Percentiles rank a stretch among this genome's conserved stretches.
These are phyloP conservation scores for Massospora cicadina DNA, from an alignment of 371 early-diverging fungal genomes.

Conservation along the genomic window DNA sequence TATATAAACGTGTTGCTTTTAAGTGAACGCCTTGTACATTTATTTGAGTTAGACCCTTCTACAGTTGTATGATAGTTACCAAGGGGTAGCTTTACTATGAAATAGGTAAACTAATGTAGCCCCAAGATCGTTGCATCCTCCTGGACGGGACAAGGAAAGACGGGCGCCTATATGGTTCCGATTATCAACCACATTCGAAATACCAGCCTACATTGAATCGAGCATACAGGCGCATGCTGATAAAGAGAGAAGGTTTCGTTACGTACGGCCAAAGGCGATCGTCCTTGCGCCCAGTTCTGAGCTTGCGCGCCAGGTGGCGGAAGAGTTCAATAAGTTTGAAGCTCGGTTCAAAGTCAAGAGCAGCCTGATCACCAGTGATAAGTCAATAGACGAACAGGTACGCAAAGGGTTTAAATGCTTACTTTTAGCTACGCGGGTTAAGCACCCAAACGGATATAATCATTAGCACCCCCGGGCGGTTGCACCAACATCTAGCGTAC, in stretches of 20 bases:
- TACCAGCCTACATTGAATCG: not conserved
- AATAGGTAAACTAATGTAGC: too few species aligned
- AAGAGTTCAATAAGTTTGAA: not conserved
- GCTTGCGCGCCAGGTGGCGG: not conserved
- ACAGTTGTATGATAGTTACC: too few species aligned
- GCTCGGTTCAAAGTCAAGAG: not conserved
- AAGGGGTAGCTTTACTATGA: too few species aligned
- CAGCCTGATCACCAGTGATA: not conserved
- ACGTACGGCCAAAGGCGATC: slow-evolving; percentile 8
- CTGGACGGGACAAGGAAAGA: slow-evolving; percentile 11
- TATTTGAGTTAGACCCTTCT: too few species aligned
- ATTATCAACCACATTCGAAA: slow-evolving; percentile 1
- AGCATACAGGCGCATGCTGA: not conserved
- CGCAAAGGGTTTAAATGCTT: not conserved
- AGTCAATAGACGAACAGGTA: slow-evolving; percentile 8
- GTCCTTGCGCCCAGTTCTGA: slow-evolving; percentile 3
- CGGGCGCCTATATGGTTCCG: slow-evolving; percentile 3
- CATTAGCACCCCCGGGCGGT: slow-evolving; percentile 5
- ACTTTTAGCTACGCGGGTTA: not conserved
- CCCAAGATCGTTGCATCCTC: slow-evolving; percentile 3
- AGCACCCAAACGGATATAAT: slow-evolving; percentile 1
- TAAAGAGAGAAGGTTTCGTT: not conserved
- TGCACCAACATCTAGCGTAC: not conserved
- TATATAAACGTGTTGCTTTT: too few species aligned
- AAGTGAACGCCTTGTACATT: too few species aligned